Conservation (phyloP, 768 basidiomycete species). For the Leccinum aurantiacum region DNA sequence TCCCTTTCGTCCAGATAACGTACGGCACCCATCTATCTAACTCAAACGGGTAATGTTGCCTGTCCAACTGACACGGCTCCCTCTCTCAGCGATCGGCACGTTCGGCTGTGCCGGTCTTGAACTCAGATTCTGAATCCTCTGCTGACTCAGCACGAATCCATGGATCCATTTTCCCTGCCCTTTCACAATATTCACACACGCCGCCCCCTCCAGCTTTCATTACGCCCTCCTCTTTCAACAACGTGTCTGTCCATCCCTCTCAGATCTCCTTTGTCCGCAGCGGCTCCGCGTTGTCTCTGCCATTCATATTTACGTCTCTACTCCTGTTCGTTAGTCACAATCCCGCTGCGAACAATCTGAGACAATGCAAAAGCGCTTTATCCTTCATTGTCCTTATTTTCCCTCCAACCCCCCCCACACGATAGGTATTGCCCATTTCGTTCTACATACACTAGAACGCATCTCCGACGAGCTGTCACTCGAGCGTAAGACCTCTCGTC, state of each 20-base stretch:
- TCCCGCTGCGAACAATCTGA: background rate
- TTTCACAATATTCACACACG: constrained; percentile 2
- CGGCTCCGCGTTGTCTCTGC: constrained; percentile 11
- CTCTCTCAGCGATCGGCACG: constrained; percentile 33
- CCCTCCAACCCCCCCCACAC: constrained; percentile 1
- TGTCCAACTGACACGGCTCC: constrained; percentile 32
- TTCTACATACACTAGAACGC: background rate
- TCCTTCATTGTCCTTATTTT: constrained; percentile 2
- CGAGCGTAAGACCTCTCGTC: constrained; percentile 6
- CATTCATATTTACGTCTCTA: constrained; percentile 18
- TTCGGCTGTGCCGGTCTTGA: constrained; percentile 23
- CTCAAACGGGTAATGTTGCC: constrained; percentile 32
- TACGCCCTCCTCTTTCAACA: constrained; percentile 9
- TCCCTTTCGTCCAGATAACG: constrained; percentile 29
- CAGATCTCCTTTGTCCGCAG: constrained; percentile 9
- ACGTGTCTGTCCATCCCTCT: constrained; percentile 17
- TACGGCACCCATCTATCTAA: constrained; percentile 34
- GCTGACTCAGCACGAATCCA: constrained; percentile 26
- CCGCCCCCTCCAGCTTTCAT: constrained; percentile 14
- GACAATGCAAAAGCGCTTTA: constrained; percentile 8
- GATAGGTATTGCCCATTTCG: background rate
- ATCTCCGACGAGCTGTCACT: background rate
- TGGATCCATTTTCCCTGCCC: constrained; percentile 8
- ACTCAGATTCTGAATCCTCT: constrained; percentile 17
- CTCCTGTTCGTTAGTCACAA: constrained; percentile 15